phyloP scores from a whole-genome alignment of 140 eudicot species.

The Ambrosia hybrid region DNA sequence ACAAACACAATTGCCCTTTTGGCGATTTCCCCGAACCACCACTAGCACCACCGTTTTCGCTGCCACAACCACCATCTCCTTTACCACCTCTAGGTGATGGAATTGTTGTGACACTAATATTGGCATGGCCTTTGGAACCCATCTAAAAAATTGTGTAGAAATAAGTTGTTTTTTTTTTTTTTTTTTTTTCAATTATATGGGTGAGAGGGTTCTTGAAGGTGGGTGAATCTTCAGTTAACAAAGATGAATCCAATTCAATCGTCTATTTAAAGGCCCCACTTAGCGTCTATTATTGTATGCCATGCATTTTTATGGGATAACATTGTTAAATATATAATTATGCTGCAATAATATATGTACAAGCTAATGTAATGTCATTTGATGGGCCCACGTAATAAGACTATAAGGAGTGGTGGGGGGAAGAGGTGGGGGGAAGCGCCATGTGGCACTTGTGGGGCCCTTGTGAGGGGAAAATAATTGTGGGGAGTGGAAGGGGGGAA shows the following conservation, averaged over 20 bases:
- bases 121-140: background rate
- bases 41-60: background rate
- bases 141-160: background rate
- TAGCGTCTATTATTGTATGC: background rate
- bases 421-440: no score
- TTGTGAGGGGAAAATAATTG: no score
- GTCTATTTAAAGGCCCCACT: conserved; percentile 37
- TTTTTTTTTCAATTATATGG: no score
- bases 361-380: background rate
- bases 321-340: background rate
- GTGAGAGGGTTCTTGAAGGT: conserved; percentile 19
- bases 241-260: conserved; percentile 18
- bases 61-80: background rate
- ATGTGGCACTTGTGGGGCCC: no score
- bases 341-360: background rate
- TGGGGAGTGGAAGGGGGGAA: no score
- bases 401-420: no score
- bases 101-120: background rate
- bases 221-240: conserved; percentile 27
- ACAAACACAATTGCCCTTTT: conserved; percentile 52
- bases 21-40: conserved; percentile 34
- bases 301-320: background rate
- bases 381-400: no score
- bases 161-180: no score
- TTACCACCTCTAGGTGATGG: background rate